Evolutionary conservation across 140 eudicot genomes (phyloP).

Genomic region (Cichorium intybus): DNA sequence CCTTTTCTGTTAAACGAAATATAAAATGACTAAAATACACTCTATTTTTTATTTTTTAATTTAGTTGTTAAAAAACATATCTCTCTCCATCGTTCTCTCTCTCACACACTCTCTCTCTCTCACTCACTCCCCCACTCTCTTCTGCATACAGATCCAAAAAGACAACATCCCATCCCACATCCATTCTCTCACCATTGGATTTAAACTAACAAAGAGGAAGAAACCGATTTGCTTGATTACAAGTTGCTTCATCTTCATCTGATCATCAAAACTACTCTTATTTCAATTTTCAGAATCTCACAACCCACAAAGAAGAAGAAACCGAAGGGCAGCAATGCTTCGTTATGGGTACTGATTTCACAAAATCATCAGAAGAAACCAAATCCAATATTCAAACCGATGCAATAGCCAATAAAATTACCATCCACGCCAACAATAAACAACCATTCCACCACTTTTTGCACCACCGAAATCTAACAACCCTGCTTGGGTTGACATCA

Average conservation of each 20-base stretch:
- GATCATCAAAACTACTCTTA: constrained; percentile 27
- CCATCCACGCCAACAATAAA: constrained; percentile 9
- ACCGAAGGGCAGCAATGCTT: constrained; percentile 29
- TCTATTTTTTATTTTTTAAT: too few species aligned
- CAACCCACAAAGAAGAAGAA: constrained; percentile 13
- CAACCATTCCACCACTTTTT: constrained; percentile 57
- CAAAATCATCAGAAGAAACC: constrained; percentile 19
- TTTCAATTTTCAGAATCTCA: constrained; percentile 34
- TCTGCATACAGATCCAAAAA: too few species aligned
- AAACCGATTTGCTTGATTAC: too few species aligned
- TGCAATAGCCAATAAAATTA: constrained; percentile 25
- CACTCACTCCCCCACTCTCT: too few species aligned
- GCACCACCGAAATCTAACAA: constrained; percentile 23
- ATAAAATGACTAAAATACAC: too few species aligned
- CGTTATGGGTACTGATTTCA: constrained; percentile 42
- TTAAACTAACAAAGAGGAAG: too few species aligned
- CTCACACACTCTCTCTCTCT: too few species aligned
- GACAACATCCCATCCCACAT: too few species aligned
- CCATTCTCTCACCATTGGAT: too few species aligned
- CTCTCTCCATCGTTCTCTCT: too few species aligned
- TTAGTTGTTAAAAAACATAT: too few species aligned
- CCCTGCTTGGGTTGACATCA: constrained; percentile 18
- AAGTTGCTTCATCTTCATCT: constrained; percentile 14
- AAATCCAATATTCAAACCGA: constrained; percentile 10
- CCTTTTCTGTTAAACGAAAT: too few species aligned